Percentiles rank a stretch among this genome's conserved stretches.
phyloP scores from a whole-genome alignment of 257 asterid genomes.

The Solanum gracilifrons region DNA sequence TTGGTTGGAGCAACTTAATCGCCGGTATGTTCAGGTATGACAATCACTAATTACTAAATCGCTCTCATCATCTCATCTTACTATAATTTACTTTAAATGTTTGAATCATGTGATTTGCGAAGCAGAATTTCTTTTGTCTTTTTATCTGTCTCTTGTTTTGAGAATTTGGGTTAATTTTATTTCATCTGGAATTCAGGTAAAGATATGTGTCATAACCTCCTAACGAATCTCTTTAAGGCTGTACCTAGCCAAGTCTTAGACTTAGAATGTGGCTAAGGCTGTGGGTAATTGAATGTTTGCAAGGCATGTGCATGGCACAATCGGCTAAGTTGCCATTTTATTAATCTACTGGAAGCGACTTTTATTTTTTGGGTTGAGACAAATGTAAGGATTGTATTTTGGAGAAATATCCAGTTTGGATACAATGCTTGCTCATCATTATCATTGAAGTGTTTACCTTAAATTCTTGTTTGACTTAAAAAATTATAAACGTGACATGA shows the following conservation, averaged over 20 bases:
- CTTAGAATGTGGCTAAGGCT: neutral
- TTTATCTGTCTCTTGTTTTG: neutral
- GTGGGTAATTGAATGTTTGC: neutral
- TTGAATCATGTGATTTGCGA: neutral
- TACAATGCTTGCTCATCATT: neutral
- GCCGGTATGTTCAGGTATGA: constrained; percentile 80
- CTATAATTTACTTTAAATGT: neutral
- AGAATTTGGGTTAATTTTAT: neutral
- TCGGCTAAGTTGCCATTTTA: neutral
- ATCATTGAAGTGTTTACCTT: neutral
- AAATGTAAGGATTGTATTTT: neutral
- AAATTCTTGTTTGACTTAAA: neutral
- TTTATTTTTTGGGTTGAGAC: neutral
- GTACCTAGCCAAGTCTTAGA: neutral
- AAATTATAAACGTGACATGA: neutral
- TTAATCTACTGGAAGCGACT: neutral
- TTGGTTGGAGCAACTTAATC: constrained; percentile 97
- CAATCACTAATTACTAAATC: neutral
- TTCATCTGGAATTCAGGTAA: neutral
- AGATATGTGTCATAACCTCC: neutral
- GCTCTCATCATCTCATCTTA: neutral
- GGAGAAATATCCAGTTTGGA: neutral
- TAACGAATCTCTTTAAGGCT: neutral
- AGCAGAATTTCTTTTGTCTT: neutral
- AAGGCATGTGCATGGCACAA: neutral